Conservation (phyloP, 345 rosid genomes). For the Draba incana region DNA sequence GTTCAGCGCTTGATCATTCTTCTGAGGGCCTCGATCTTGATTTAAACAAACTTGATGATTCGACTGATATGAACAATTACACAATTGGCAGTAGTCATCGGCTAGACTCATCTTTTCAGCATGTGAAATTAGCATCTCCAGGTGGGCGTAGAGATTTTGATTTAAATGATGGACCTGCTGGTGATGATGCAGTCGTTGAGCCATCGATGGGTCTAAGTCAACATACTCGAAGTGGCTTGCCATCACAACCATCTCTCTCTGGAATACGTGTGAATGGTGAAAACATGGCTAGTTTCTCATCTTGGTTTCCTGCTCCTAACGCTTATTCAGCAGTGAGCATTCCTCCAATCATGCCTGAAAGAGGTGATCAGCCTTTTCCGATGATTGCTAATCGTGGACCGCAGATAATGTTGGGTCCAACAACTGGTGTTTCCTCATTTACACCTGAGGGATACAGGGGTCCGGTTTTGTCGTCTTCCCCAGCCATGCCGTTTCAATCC, state of each 20-base stretch:
- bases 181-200: conserved; percentile 60
- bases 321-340: conserved; percentile 58
- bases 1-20: conserved; percentile 44
- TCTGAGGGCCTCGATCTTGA: conserved; percentile 86
- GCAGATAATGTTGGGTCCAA: conserved; percentile 62
- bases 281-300: conserved; percentile 57
- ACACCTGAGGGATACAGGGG: conserved; percentile 63
- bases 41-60: conserved; percentile 73
- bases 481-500: conserved; percentile 66
- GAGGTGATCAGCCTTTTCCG: conserved; percentile 71
- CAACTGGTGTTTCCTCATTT: conserved; percentile 55
- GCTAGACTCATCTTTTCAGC: conserved; percentile 46
- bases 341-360: conserved; percentile 62
- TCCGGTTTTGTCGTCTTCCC: conserved; percentile 70
- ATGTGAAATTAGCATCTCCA: conserved; percentile 39
- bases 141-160: conserved; percentile 69
- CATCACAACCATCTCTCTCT: conserved; percentile 56
- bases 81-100: conserved; percentile 46
- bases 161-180: conserved; percentile 80
- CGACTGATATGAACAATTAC: conserved; percentile 48
- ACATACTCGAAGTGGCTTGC: conserved; percentile 45
- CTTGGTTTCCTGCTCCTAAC: conserved; percentile 68
- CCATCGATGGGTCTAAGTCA: conserved; percentile 49
- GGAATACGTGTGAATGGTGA: conserved; percentile 52
- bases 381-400: conserved; percentile 57